Base-by-base conservation (phyloP, 2,329 filamentous ascomycete genomes). In the Paracorniculantispora psalliotae region DNA sequence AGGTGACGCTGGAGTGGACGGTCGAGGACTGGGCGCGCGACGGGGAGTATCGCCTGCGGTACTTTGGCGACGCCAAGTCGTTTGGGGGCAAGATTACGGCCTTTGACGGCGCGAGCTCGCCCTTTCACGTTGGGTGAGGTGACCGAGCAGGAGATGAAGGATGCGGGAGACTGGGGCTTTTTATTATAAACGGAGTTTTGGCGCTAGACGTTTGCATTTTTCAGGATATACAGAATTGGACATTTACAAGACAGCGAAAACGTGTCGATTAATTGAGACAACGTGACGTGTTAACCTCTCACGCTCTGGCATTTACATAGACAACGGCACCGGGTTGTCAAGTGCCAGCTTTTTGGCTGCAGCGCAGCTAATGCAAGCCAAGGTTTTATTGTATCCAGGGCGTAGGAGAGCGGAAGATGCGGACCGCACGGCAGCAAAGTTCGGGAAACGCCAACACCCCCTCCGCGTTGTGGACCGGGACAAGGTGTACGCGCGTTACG, bases 1-100 rank as follows among this genome's bases (percentile, higher is more conserved):
- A 90, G 68, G 92, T 91, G 1, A 84, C 77, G 1, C 78, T 96
- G 49, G 80, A 79, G 50, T 97, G 92, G 92, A 87, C 92, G 72
- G 88, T 91, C 64, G 87, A 89, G 72, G 76, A 79, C 54, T 79
- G 78, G 63, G 78, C 77, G 43, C 75, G 75, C 64, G 73, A 69
- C 10, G 92, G 90, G 0, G 82, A 79, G 62, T 96, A 96, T 73
- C 78, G 91, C 37, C 73, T 96, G 46, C 81, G 79, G 71, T 96
- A 96, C 69, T 92, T 86, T 73, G 92, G 92, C 0, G 90, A 96
- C 73, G 79, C 83, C 19, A 96, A 91, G 79, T 76, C 79, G 19
- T 69, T 85, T 60, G 77, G 77, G 15, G 90, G 87, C 0, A 73
- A 68, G 12, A 84, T 94, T 44, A 83, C 78, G 15, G 73, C 80